Conservation (phyloP, 2,329 filamentous ascomycete species). For the Ophiostoma sp. region DNA sequence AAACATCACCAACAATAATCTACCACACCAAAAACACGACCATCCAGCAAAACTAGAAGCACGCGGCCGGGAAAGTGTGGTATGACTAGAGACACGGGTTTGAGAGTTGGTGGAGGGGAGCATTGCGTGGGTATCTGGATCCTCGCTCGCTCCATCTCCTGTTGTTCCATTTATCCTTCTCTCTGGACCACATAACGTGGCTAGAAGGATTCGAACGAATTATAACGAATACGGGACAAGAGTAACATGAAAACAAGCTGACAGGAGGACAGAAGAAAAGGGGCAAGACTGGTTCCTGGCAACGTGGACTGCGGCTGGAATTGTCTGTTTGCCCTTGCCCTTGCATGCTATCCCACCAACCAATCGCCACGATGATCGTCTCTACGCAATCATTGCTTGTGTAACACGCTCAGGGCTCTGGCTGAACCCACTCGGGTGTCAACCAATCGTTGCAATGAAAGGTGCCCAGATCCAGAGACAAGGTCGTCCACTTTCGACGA, state of each 20-base stretch:
- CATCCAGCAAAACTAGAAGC: neutral
- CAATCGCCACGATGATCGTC: neutral
- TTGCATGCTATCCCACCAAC: neutral
- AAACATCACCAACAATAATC: neutral
- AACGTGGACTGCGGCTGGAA: neutral
- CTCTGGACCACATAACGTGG: neutral
- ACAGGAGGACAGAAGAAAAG: neutral
- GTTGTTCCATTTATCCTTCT: neutral
- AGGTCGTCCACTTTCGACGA: neutral
- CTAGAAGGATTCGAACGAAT: neutral
- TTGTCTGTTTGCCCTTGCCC: neutral
- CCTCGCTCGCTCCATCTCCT: neutral
- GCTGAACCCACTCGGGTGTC: neutral
- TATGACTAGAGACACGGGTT: neutral
- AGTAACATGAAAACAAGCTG: neutral
- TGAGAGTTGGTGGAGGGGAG: neutral
- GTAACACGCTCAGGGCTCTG: neutral
- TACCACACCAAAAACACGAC: neutral
- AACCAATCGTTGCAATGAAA: neutral
- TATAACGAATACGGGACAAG: neutral
- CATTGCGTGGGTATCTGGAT: neutral
- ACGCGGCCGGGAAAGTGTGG: neutral
- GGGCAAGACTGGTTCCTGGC: neutral
- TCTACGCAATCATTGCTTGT: neutral
- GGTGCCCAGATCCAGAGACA: neutral